Percentiles rank a stretch among this genome's conserved stretches.
These are phyloP conservation scores for Pouteria campechiana DNA, from an alignment of 179 eudicot species.

Conservation along the genomic window DNA sequence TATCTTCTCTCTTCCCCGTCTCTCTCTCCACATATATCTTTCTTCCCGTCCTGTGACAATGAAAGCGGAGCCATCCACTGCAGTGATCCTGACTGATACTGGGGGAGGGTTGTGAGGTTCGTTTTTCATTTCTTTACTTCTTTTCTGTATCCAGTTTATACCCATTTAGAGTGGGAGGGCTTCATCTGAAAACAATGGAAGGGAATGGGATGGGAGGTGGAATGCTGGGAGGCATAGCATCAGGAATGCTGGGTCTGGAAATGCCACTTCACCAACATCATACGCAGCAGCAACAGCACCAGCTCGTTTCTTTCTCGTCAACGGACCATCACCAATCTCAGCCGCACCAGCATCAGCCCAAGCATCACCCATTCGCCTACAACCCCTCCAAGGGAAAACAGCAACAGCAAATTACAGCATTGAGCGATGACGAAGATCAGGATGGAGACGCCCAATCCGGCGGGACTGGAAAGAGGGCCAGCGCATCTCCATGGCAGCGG, in stretches of 20 bases:
- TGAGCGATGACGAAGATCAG: slow-evolving; percentile 53
- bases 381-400: slow-evolving; percentile 8
- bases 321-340: slow-evolving; percentile 3
- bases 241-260: slow-evolving; percentile 43
- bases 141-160: too few relatives aligned
- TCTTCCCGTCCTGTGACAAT: too few relatives aligned
- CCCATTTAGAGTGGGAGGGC: too few relatives aligned
- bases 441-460: slow-evolving; percentile 11
- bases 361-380: slow-evolving; percentile 10
- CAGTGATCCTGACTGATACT: too few relatives aligned
- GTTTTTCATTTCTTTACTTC: too few relatives aligned
- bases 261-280: slow-evolving; percentile 20
- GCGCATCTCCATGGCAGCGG: slow-evolving; percentile 66
- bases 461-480: slow-evolving; percentile 36
- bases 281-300: slow-evolving; percentile 11
- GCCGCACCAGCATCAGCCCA: slow-evolving; percentile 3
- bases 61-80: too few relatives aligned
- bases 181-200: too few relatives aligned
- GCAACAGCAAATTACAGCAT: slow-evolving; percentile 26
- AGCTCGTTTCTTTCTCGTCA: too few relatives aligned
- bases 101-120: too few relatives aligned
- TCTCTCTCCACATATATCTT: too few relatives aligned
- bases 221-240: slow-evolving; percentile 29
- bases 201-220: slow-evolving; percentile 22
- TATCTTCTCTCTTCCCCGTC: too few relatives aligned